Evolutionary conservation across 1,284 basidiomycete genomes (phyloP).

Genomic region (Ceratobasidium sp.): DNA sequence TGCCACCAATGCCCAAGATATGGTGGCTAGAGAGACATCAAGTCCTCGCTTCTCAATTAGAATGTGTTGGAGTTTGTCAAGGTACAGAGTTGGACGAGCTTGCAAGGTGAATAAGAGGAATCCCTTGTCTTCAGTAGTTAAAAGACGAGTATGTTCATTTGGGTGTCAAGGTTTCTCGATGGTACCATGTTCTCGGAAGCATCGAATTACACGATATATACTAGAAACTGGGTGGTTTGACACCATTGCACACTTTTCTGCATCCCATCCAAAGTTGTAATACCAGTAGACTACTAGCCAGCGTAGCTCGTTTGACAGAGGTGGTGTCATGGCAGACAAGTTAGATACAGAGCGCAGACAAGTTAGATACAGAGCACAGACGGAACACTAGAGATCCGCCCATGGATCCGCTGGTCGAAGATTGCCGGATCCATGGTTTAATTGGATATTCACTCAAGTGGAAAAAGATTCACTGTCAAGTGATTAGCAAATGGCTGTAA

Average conservation of each 20-base stretch:
- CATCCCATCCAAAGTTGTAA: background rate
- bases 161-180: background rate
- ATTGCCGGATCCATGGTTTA: background rate
- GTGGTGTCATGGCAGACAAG: background rate
- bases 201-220: constrained; percentile 1
- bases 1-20: constrained; percentile 44
- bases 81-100: constrained; percentile 48
- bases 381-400: background rate
- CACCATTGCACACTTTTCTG: constrained; percentile 3
- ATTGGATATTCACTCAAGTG: background rate
- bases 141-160: background rate
- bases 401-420: background rate
- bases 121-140: constrained; percentile 6
- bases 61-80: constrained; percentile 47
- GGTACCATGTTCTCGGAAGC: background rate
- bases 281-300: constrained; percentile 15
- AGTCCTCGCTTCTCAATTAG: constrained; percentile 23
- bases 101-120: constrained; percentile 6
- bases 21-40: constrained; percentile 46
- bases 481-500: constrained; percentile 9
- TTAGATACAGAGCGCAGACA: background rate
- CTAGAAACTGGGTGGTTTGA: background rate
- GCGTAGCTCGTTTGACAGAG: background rate
- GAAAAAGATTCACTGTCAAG: constrained; percentile 1
- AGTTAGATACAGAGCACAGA: too few species aligned